A percentile compares a stretch with the other conserved stretches of the same genome.
phyloP scores from a whole-genome alignment of 768 basidiomycete genomes.

The Suillus plorans region DNA sequence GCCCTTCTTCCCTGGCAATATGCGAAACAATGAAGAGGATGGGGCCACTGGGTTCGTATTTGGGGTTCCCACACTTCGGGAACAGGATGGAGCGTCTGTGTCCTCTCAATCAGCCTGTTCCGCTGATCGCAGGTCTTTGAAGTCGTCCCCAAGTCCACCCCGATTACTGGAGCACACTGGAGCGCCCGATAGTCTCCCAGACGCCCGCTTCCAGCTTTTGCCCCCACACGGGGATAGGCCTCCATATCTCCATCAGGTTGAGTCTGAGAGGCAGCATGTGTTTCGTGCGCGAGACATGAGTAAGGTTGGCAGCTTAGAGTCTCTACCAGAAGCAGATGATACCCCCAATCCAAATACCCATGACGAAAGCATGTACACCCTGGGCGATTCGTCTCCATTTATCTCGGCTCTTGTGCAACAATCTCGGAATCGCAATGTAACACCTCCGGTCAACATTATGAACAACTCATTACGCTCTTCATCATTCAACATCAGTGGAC shows the following conservation, averaged over 20 bases:
- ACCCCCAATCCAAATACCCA: constrained; percentile 36
- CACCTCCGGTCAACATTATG: constrained; percentile 45
- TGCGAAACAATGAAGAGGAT: constrained; percentile 59
- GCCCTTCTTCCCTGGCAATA: constrained; percentile 76
- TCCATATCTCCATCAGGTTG: constrained; percentile 47
- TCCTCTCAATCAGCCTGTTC: constrained; percentile 61
- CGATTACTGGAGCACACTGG: constrained; percentile 27
- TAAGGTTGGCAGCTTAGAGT: constrained; percentile 49
- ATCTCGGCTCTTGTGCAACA: constrained; percentile 39
- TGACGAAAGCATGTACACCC: constrained; percentile 26
- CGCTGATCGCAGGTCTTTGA: constrained; percentile 64
- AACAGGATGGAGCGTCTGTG: constrained; percentile 44
- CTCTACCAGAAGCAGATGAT: constrained; percentile 56
- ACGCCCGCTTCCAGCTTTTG: constrained; percentile 36
- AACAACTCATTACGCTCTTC: constrained; percentile 36
- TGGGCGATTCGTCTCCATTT: constrained; percentile 34
- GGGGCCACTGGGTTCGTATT: constrained; percentile 43
- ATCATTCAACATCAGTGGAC: constrained; percentile 43
- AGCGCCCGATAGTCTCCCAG: constrained; percentile 19
- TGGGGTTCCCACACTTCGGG: constrained; percentile 45
- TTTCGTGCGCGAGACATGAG: constrained; percentile 47
- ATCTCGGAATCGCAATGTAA: constrained; percentile 39
- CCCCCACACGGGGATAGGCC: constrained; percentile 42
- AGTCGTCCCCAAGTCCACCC: constrained; percentile 69
- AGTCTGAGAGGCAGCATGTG: constrained; percentile 44